Percentiles rank a stretch among this genome's conserved stretches.
Evolutionary conservation across 2,329 filamentous ascomycete species (phyloP).

Genomic region (Verticillium nubilum): DNA sequence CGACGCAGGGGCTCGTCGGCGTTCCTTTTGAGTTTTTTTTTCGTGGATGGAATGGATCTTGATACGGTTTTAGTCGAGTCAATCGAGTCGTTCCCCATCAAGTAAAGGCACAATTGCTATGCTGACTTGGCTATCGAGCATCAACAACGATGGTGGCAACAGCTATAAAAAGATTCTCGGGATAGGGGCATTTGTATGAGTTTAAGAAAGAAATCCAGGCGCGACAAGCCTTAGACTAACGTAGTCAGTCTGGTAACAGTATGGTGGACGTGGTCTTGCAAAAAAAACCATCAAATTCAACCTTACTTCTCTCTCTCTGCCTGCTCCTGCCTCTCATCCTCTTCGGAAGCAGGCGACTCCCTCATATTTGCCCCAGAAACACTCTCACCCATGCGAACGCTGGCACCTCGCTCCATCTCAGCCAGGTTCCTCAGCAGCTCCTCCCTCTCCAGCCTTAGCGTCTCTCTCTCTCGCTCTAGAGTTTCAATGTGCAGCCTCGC

Average conservation of each 20-base stretch:
- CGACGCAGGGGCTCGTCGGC: neutral
- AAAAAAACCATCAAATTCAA: neutral
- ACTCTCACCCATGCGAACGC: neutral
- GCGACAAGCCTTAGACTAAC: too few relatives aligned
- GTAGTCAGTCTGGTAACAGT: too few relatives aligned
- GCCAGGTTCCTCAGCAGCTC: constrained; percentile 14
- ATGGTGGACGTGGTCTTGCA: too few relatives aligned
- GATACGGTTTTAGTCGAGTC: neutral
- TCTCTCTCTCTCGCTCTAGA: constrained; percentile 22
- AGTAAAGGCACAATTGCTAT: too few relatives aligned
- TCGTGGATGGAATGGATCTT: neutral
- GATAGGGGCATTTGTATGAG: too few relatives aligned
- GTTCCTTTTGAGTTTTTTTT: neutral
- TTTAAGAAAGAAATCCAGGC: too few relatives aligned
- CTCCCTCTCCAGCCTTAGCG: constrained; percentile 21
- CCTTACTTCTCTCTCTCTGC: neutral
- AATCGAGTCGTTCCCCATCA: neutral
- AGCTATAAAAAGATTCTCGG: too few relatives aligned
- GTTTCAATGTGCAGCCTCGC: constrained; percentile 24
- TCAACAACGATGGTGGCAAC: too few relatives aligned
- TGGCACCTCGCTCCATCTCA: constrained; percentile 5
- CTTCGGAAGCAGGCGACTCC: constrained; percentile 1
- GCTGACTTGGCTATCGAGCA: too few relatives aligned
- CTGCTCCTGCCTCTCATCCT: neutral
- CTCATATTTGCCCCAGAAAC: neutral